A percentile compares a stretch with the other conserved stretches of the same genome.
Conservation (phyloP, 768 basidiomycete species). For the Floccularia luteovirens region DNA sequence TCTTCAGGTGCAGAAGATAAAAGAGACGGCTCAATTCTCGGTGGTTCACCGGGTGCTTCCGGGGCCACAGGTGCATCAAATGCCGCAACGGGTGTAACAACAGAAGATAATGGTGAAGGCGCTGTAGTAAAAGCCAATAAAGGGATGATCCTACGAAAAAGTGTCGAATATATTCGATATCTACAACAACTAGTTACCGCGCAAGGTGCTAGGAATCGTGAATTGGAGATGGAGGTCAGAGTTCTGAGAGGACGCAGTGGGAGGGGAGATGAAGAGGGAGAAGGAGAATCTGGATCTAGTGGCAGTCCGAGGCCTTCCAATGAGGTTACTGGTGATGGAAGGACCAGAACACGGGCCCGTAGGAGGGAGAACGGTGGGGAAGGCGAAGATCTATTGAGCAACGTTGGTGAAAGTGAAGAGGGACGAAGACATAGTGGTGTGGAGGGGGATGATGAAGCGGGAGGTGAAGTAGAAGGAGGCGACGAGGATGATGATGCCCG, state of each 20-base stretch:
- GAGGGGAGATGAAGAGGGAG: not conserved
- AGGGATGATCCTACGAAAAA: constrained; percentile 87
- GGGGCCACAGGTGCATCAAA: not conserved
- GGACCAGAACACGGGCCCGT: not conserved
- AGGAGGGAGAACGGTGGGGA: constrained; percentile 4
- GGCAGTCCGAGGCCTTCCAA: not conserved
- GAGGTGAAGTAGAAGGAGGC: not conserved
- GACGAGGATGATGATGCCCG: constrained; percentile 7
- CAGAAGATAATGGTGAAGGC: constrained; percentile 22
- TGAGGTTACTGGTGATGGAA: not conserved
- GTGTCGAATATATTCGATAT: constrained; percentile 69
- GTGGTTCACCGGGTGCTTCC: no score
- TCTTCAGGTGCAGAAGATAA: no score
- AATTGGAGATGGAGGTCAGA: constrained; percentile 68
- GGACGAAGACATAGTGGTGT: not conserved
- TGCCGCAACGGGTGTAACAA: constrained; percentile 7
- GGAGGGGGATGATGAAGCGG: not conserved
- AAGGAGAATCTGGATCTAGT: constrained; percentile 1
- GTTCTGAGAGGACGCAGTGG: constrained; percentile 20
- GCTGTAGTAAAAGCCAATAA: constrained; percentile 83
- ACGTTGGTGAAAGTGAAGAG: not conserved
- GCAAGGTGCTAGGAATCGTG: constrained; percentile 71
- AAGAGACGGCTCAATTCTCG: no score
- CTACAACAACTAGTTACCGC: constrained; percentile 81
- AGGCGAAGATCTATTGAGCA: not conserved